These are phyloP conservation scores for Orbilia quercus DNA, from an alignment of 2,329 filamentous ascomycete species.

Conservation along the genomic window DNA sequence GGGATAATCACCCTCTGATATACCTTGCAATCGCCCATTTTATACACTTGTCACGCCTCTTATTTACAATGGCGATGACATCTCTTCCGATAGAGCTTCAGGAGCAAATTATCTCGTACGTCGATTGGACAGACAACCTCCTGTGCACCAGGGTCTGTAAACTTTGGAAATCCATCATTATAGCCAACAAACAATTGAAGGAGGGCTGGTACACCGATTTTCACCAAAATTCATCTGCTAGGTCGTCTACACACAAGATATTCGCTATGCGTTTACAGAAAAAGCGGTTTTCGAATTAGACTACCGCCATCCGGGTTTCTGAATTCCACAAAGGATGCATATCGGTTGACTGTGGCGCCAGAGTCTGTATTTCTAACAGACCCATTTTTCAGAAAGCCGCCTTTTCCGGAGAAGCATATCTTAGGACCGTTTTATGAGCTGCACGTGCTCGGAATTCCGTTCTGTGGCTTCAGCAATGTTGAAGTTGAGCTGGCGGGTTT, in stretches of 20 bases:
- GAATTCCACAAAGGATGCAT: not conserved
- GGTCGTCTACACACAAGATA: conserved; percentile 31
- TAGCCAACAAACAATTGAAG: conserved; percentile 23
- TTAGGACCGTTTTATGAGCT: not conserved
- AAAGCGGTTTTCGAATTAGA: conserved; percentile 21
- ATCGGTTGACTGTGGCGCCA: conserved; percentile 13
- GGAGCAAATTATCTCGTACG: conserved; percentile 31
- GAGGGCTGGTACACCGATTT: conserved; percentile 21
- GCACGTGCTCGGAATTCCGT: conserved; percentile 19
- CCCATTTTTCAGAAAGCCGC: conserved; percentile 7
- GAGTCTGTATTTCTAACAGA: conserved; percentile 31
- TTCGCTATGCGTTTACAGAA: conserved; percentile 26
- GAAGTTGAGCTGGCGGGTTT: conserved; percentile 33
- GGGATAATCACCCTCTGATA: too few relatives aligned
- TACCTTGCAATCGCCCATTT: too few relatives aligned
- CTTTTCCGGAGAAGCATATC: not conserved
- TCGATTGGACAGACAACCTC: conserved; percentile 38
- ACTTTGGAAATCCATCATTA: conserved; percentile 31
- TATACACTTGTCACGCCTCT: too few relatives aligned
- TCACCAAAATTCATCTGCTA: not conserved
- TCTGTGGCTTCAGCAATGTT: conserved; percentile 25
- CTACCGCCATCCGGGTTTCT: not conserved
- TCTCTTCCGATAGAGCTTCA: conserved; percentile 42
- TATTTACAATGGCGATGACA: conserved; percentile 31
- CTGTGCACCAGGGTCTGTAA: conserved; percentile 43